A percentile compares a stretch with the other conserved stretches of the same genome.
Evolutionary conservation across 352 stramenopile genomes (phyloP).

Genomic region (Globisporangium heterothallicum): DNA sequence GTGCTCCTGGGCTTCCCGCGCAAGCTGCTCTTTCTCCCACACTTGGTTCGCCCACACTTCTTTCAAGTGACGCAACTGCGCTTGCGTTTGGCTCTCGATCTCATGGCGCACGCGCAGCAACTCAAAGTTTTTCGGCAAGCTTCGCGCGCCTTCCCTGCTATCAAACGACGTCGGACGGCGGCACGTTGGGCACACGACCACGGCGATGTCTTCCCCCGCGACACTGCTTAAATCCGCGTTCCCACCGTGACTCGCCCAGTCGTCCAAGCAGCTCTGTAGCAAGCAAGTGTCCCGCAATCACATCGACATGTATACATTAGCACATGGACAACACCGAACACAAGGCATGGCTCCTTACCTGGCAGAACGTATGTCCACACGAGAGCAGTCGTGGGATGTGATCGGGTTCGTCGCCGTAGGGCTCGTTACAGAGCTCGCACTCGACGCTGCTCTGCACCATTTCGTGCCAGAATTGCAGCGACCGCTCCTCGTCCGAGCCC

Average conservation of each 20-base stretch:
- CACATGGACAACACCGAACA: not conserved
- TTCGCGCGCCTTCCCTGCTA: conserved; percentile 29
- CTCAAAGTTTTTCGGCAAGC: conserved; percentile 84
- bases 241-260: conserved; percentile 41
- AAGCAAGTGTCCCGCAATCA: not conserved
- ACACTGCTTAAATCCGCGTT: conserved; percentile 14
- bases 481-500: conserved; percentile 44
- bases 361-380: conserved; percentile 82
- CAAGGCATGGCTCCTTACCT: conserved; percentile 33
- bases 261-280: conserved; percentile 50
- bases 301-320: not conserved
- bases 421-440: conserved; percentile 84
- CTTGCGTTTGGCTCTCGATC: conserved; percentile 66
- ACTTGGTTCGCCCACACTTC: conserved; percentile 56
- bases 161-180: conserved; percentile 49
- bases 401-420: conserved; percentile 64
- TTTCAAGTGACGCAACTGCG: conserved; percentile 43
- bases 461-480: conserved; percentile 56
- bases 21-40: conserved; percentile 65
- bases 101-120: conserved; percentile 79
- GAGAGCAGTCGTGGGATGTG: conserved; percentile 66
- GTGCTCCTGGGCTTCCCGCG: conserved; percentile 63
- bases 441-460: conserved; percentile 75
- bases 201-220: conserved; percentile 19
- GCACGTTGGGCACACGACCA: conserved; percentile 73